Conservation (phyloP, 2,329 filamentous ascomycete species). For the Cladobotryum protrusum region DNA sequence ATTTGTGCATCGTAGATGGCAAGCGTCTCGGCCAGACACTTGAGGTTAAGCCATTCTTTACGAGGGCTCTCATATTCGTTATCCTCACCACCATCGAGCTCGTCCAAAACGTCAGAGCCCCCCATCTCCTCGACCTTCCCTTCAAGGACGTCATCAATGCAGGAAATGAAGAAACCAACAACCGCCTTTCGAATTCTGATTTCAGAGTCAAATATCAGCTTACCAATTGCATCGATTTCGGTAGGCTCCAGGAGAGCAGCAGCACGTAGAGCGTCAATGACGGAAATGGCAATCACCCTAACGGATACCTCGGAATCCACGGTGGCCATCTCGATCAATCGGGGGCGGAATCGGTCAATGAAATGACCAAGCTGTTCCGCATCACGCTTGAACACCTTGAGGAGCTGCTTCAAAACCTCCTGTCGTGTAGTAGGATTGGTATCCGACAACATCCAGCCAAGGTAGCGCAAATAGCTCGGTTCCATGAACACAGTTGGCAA, state of each 20-base stretch:
- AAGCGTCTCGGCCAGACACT: slow-evolving; percentile 80
- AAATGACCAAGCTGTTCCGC: slow-evolving; percentile 84
- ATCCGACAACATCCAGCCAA: slow-evolving; percentile 94
- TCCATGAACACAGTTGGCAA: slow-evolving; percentile 88
- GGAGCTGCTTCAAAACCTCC: slow-evolving; percentile 82
- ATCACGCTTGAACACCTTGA: slow-evolving; percentile 71
- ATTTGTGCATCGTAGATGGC: slow-evolving; percentile 72
- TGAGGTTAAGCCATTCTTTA: slow-evolving; percentile 83
- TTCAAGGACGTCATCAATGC: slow-evolving; percentile 75
- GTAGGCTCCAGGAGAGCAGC: slow-evolving; percentile 83
- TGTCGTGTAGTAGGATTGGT: slow-evolving; percentile 64
- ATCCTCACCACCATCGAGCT: slow-evolving; percentile 66
- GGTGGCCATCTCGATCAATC: slow-evolving; percentile 88
- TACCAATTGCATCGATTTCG: slow-evolving; percentile 83
- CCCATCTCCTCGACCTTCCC: slow-evolving; percentile 77
- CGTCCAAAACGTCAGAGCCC: slow-evolving; percentile 69
- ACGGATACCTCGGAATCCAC: slow-evolving; percentile 77
- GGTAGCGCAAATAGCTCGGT: slow-evolving; percentile 81
- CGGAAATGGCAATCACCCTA: slow-evolving; percentile 70
- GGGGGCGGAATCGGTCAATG: slow-evolving; percentile 81
- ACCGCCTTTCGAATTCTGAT: slow-evolving; percentile 80
- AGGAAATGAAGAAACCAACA: slow-evolving; percentile 83
- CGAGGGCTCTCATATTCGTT: slow-evolving; percentile 72
- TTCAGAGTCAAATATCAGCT: slow-evolving; percentile 84
- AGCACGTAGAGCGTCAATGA: slow-evolving; percentile 76